These are phyloP conservation scores for Pleurotus citrinopileatus DNA, from an alignment of 768 basidiomycete genomes.

Conservation along the genomic window DNA sequence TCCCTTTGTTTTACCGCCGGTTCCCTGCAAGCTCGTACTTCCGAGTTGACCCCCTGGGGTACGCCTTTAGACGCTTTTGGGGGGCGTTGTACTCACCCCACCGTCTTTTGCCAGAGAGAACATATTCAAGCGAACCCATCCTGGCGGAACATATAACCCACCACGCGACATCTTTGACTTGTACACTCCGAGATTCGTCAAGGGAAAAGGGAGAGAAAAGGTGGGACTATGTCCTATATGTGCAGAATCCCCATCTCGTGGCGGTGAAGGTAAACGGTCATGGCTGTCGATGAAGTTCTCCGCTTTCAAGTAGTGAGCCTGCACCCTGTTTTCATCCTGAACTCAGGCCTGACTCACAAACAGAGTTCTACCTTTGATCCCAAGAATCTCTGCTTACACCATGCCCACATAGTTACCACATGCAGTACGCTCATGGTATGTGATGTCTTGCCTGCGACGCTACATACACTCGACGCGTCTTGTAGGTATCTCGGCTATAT, in stretches of 20 bases:
- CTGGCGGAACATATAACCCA: constrained; percentile 55
- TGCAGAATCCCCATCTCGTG: constrained; percentile 53
- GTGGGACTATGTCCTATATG: constrained; percentile 80
- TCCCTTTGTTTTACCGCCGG: constrained; percentile 65
- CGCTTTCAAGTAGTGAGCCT: constrained; percentile 74
- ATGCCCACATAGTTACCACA: constrained; percentile 57
- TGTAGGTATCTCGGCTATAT: constrained; percentile 67
- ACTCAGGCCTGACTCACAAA: neutral
- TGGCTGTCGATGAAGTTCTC: constrained; percentile 83
- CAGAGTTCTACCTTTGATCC: neutral
- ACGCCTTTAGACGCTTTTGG: neutral
- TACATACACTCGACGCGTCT: constrained; percentile 6
- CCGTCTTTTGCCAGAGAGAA: constrained; percentile 10
- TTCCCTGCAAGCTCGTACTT: constrained; percentile 66
- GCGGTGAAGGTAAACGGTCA: constrained; percentile 58
- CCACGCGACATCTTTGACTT: constrained; percentile 63
- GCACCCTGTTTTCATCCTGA: no score
- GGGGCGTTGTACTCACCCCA: neutral
- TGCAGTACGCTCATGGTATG: constrained; percentile 79
- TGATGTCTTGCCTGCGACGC: neutral
- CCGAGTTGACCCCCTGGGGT: constrained; percentile 17
- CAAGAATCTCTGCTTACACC: neutral
- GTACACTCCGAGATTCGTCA: constrained; percentile 78
- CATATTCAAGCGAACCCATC: constrained; percentile 28
- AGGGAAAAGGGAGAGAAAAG: constrained; percentile 65